These are phyloP conservation scores for Euphorbia tirucalli DNA, from an alignment of 345 rosid genomes.

Conservation along the genomic window DNA sequence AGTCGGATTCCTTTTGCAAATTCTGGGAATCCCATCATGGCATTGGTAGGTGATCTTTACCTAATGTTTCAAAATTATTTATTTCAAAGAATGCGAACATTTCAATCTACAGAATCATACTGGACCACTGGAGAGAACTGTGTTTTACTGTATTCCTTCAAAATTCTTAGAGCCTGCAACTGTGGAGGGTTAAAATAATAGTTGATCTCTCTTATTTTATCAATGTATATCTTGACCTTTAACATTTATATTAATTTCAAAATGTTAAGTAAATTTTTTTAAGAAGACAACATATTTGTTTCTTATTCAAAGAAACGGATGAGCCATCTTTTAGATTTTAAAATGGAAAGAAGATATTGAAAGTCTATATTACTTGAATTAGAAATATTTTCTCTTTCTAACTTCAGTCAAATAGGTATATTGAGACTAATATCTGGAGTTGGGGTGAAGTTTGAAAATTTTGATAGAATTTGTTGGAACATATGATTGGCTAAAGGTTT, in stretches of 20 bases:
- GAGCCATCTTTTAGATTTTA: too few species aligned
- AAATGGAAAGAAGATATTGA: too few species aligned
- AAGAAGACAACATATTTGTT: too few species aligned
- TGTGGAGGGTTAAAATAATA: not conserved
- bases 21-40: conserved; percentile 90
- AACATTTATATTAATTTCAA: not conserved
- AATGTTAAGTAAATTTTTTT: too few species aligned
- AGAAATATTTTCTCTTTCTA: too few species aligned
- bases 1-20: conserved; percentile 76
- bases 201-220: not conserved
- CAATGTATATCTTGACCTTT: not conserved
- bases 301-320: too few species aligned
- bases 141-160: not conserved
- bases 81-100: not conserved
- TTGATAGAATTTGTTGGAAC: too few species aligned
- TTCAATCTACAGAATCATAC: not conserved
- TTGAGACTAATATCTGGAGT: not conserved
- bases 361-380: too few species aligned
- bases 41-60: conserved; percentile 59
- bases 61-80: not conserved
- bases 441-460: too few species aligned
- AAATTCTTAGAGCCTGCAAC: not conserved
- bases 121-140: not conserved
- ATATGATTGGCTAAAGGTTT: too few species aligned
- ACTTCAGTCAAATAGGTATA: not conserved